Percentiles rank a stretch among this genome's conserved stretches.
Evolutionary conservation across 768 basidiomycete genomes (phyloP).

Genomic region (Phanerochaete sordida): DNA sequence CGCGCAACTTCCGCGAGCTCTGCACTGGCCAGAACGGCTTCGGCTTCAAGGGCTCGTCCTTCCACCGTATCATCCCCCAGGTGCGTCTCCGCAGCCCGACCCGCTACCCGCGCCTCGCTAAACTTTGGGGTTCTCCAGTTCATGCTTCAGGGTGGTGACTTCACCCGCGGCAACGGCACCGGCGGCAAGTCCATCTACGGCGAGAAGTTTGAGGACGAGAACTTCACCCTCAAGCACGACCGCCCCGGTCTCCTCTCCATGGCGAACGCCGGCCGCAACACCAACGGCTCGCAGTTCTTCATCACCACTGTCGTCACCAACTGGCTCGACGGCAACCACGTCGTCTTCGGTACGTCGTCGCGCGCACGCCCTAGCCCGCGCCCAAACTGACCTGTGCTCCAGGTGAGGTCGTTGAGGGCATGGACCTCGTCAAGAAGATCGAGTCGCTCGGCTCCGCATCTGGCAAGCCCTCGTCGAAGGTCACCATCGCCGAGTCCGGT

Average conservation of each 20-base stretch:
- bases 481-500: slow-evolving; percentile 24
- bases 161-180: slow-evolving; percentile 58
- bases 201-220: slow-evolving; percentile 73
- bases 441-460: slow-evolving; percentile 36
- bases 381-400: not conserved
- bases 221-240: slow-evolving; percentile 60
- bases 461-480: slow-evolving; percentile 20
- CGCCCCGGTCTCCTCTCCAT: slow-evolving; percentile 71
- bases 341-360: slow-evolving; percentile 59
- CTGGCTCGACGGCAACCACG: slow-evolving; percentile 67
- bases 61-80: slow-evolving; percentile 64
- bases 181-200: slow-evolving; percentile 89
- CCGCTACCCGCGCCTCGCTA: not conserved
- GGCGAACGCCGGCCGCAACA: slow-evolving; percentile 85
- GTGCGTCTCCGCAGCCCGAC: slow-evolving; percentile 34
- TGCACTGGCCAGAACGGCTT: slow-evolving; percentile 46
- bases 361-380: not conserved
- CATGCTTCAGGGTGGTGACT: slow-evolving; percentile 90
- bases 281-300: slow-evolving; percentile 85
- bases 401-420: slow-evolving; percentile 58
- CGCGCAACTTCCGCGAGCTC: slow-evolving; percentile 55
- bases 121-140: slow-evolving; percentile 35
- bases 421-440: slow-evolving; percentile 60
- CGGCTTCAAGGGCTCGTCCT: slow-evolving; percentile 43
- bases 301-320: slow-evolving; percentile 70